Base-by-base conservation (phyloP, 176 grass and related monocot genomes). In the Eleusine indica region DNA sequence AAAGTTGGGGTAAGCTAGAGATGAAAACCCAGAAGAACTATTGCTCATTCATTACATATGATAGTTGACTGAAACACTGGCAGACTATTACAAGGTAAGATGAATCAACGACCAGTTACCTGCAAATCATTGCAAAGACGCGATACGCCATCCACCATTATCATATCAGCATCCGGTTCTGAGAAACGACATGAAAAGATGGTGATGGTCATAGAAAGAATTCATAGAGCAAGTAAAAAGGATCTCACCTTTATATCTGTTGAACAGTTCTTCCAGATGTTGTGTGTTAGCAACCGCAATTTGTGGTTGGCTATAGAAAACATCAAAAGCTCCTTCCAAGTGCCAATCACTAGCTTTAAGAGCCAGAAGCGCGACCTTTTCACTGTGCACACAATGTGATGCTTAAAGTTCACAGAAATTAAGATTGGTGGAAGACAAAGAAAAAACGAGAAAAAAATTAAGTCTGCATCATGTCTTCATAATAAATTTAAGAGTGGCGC, bases 301-400 rank as follows among this genome's bases (percentile, higher is more conserved):
- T 65, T 97, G 94, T 19, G 94, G 94, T 76, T 97, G 94, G 76
- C 87, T 97, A 82, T 97, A 94, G 71, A 97, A 97, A 44, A 91
- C 82, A 79, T 97, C 94, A 91, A 97, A 97, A 86, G 94, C 91
- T 63, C 91, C 94, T 81, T 97, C 94, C 46, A 97, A 76, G 75
- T 97, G 94, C 94, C 94, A 97, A 82, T 97, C 94, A 69, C 94
- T 94, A 81, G 80, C 91, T 86, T 97, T 97, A 38, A 97, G 47
- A 25, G 91, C 91, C 82, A 92, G 94, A 85, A 97, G 82, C 66
- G 94, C 94, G 57, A 86, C 71, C 80, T 94, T 97, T 85, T 97
- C 94, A 69, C 94, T 97, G 89, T 11, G n/a, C 21, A 30, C 73
- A 40, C 41, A 62, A 74, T 73, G 12, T 49, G 7, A 42, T 42